Conservation (phyloP, 768 basidiomycete species). For the Terana coerulea region DNA sequence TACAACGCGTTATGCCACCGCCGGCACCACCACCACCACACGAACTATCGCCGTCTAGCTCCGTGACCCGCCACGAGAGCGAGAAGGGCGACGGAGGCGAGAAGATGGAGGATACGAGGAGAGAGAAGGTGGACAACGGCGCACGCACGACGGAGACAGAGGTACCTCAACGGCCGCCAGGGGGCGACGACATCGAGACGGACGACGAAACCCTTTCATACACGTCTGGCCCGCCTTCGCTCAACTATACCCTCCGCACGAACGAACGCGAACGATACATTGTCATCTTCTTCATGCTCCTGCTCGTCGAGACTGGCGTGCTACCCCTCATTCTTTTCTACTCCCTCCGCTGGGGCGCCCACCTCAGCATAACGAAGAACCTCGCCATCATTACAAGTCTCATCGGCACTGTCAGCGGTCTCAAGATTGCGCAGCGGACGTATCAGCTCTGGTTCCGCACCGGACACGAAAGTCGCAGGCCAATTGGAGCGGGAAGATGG, state of each 20-base stretch:
- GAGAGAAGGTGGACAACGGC: no score
- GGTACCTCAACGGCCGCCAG: no score
- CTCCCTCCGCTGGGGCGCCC: conserved; percentile 26
- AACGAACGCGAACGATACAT: conserved; percentile 19
- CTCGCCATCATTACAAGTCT: conserved; percentile 29
- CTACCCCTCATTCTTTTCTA: conserved; percentile 29
- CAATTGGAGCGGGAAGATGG: conserved; percentile 26
- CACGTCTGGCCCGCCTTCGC: conserved; percentile 16
- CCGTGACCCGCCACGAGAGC: no score
- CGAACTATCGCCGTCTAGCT: no score
- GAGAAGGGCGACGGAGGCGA: no score
- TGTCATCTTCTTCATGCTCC: conserved; percentile 22
- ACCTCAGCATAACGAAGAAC: conserved; percentile 25
- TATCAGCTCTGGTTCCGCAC: conserved; percentile 23
- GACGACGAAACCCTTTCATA: not conserved
- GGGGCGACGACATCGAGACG: not conserved
- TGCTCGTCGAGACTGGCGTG: conserved; percentile 27
- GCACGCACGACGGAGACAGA: no score
- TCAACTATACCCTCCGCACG: conserved; percentile 25
- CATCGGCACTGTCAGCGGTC: conserved; percentile 26
- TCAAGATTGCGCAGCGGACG: conserved; percentile 23
- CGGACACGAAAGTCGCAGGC: conserved; percentile 19
- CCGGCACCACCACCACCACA: no score
- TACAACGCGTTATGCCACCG: no score
- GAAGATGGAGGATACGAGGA: no score